These are phyloP conservation scores for Sporothrix luriei DNA, from an alignment of 2,329 filamentous ascomycete species.

Conservation along the genomic window DNA sequence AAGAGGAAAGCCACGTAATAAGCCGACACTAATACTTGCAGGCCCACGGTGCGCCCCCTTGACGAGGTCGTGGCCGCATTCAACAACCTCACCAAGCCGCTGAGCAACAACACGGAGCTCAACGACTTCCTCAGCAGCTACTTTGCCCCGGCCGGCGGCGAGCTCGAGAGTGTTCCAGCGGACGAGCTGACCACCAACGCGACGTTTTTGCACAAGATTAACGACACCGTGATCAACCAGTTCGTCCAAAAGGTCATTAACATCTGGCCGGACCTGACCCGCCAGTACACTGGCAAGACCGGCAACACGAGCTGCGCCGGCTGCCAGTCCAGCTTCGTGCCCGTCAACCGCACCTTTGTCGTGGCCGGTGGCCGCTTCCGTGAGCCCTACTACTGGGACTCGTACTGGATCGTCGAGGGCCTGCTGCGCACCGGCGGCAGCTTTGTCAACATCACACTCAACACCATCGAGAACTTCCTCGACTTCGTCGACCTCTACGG, in stretches of 20 bases:
- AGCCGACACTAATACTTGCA: constrained; percentile 37
- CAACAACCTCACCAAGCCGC: constrained; percentile 59
- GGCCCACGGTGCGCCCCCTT: constrained; percentile 62
- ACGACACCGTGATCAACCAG: constrained; percentile 61
- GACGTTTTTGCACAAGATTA: constrained; percentile 59
- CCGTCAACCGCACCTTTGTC: constrained; percentile 69
- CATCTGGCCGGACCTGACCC: constrained; percentile 70
- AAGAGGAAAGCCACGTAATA: neutral
- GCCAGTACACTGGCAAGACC: constrained; percentile 55
- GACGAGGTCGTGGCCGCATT: constrained; percentile 65
- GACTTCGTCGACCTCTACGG: constrained; percentile 66
- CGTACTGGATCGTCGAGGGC: constrained; percentile 69
- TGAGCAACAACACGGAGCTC: constrained; percentile 65
- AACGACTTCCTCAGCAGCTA: constrained; percentile 63
- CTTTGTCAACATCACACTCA: constrained; percentile 64
- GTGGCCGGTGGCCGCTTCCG: constrained; percentile 71
- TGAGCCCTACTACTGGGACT: constrained; percentile 73
- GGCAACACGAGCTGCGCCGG: constrained; percentile 52
- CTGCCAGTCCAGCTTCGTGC: constrained; percentile 67
- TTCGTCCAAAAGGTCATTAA: constrained; percentile 66
- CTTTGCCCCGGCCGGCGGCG: constrained; percentile 65
- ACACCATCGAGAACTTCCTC: constrained; percentile 71
- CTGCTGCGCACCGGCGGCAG: constrained; percentile 65
- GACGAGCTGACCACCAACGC: constrained; percentile 59
- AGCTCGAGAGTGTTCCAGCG: constrained; percentile 58